Conservation (phyloP, 805 yeast genomes). For the Candida suzukii region DNA sequence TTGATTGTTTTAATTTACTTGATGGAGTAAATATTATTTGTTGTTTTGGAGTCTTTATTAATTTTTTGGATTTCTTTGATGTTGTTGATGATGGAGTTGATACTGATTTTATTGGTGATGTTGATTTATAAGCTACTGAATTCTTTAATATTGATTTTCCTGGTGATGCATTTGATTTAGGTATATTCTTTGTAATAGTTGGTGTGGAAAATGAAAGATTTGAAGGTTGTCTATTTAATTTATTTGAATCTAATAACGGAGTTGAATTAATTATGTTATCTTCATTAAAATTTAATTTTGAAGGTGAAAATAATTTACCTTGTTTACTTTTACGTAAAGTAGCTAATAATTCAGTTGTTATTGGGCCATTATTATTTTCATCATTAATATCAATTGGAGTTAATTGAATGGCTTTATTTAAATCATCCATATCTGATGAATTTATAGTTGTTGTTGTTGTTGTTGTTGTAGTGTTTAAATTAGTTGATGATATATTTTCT, state of each 20-base stretch:
- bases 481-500: no score
- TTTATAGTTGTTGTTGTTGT: neutral
- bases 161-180: neutral
- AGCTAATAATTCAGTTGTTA: neutral
- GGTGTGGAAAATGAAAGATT: neutral
- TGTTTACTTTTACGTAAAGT: neutral
- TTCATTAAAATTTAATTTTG: neutral
- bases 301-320: neutral
- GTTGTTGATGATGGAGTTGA: neutral
- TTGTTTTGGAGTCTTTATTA: neutral
- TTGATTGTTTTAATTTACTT: neutral
- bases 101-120: neutral
- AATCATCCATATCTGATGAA: neutral
- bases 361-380: neutral
- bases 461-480: no score
- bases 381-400: neutral
- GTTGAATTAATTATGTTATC: neutral
- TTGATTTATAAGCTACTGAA: neutral
- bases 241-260: neutral
- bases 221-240: neutral
- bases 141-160: conserved; percentile 1
- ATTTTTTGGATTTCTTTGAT: neutral
- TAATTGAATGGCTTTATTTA: neutral
- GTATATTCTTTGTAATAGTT: no score
- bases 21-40: neutral